Evolutionary conservation across 495 filamentous ascomycete genomes (phyloP), one percentile per base, ranked within the genome.

Genomic region (Podospora didyma): DNA sequence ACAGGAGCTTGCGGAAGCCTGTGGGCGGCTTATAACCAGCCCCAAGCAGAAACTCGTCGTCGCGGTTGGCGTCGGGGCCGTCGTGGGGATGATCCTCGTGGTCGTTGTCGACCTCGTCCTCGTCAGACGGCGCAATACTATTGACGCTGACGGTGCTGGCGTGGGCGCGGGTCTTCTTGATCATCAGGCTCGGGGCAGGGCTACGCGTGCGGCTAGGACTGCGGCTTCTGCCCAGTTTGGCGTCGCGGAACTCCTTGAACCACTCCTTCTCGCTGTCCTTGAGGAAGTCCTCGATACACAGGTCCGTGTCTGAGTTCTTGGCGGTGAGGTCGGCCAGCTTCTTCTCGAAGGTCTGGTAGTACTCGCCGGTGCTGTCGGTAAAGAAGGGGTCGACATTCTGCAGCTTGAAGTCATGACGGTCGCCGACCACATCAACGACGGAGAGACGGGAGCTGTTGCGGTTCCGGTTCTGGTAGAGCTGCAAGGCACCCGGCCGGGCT

Each of bases 361-460:
- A 87, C 26, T 77, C 60, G 16, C 82, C 82, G n/a, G 75, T 79
- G 7, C 75, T 72, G 64, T 87, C 85, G 11, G 79, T 86, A 62
- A 88, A 88, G 67, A 81, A 83, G 2, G 82, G 82, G 56, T 85
- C 79, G 20, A 86, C 80, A 57, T 85, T 81, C 57, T 86, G 83
- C 44, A 86, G 73, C 54, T 74, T 21, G 84, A 65, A 66, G 48
- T 66, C 63, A 9, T 63, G 58, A 19, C 63, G 56, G 23, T 60
- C 60, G n/a, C 61, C 51, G 22, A 65, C 62, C 11, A 61, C 65
- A 34, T 66, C 62, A 17, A 60, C 50, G 19, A 66, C 63, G 0
- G 63, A 65, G 21, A 65, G 54, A 14, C 62, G 60, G 11, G 62
- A 65, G 56, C 60, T 62, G 56, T 53, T 60, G 48, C 57, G 55